A percentile compares a stretch with the other conserved stretches of the same genome.
Evolutionary conservation across 768 basidiomycete genomes (phyloP).

Genomic region (Tricholoma hemisulphureum): DNA sequence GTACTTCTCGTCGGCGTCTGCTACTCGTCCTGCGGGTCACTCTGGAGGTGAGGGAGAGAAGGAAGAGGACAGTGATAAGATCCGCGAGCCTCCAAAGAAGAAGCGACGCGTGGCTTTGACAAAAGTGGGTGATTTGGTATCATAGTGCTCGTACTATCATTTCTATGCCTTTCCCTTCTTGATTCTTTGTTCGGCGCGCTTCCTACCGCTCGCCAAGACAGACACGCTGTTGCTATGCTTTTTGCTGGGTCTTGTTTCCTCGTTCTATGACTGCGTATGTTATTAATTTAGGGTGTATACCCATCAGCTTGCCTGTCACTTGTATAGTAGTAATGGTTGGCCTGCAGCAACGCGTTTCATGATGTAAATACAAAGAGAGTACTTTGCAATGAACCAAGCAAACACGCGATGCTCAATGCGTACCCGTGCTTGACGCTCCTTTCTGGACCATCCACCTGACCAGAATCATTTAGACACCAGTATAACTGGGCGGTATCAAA

Average conservation of each 20-base stretch:
- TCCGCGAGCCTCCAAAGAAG: conserved; percentile 74
- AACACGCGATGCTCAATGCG: no score
- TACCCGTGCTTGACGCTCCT: no score
- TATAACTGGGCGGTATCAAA: no score
- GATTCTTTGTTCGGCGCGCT: neutral
- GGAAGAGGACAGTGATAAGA: conserved; percentile 22
- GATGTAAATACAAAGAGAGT: no score
- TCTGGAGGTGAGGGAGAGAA: conserved; percentile 13
- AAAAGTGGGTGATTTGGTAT: conserved; percentile 57
- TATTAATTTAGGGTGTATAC: neutral
- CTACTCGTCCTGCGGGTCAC: conserved; percentile 4
- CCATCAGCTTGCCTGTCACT: no score
- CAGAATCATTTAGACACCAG: no score
- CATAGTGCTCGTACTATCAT: conserved; percentile 10
- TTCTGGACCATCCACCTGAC: no score
- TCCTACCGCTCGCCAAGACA: neutral
- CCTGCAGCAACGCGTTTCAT: no score
- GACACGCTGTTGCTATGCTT: neutral
- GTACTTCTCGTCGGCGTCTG: conserved; percentile 17
- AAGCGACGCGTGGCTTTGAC: conserved; percentile 80
- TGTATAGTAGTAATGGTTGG: conserved; percentile 1
- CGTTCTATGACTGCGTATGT: neutral
- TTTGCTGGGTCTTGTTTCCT: neutral
- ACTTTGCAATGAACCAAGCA: no score
- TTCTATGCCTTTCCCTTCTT: neutral